Percentiles rank a stretch among this genome's conserved stretches.
Conservation (phyloP, 2,329 filamentous ascomycete genomes). For the Microsporum ferrugineum region DNA sequence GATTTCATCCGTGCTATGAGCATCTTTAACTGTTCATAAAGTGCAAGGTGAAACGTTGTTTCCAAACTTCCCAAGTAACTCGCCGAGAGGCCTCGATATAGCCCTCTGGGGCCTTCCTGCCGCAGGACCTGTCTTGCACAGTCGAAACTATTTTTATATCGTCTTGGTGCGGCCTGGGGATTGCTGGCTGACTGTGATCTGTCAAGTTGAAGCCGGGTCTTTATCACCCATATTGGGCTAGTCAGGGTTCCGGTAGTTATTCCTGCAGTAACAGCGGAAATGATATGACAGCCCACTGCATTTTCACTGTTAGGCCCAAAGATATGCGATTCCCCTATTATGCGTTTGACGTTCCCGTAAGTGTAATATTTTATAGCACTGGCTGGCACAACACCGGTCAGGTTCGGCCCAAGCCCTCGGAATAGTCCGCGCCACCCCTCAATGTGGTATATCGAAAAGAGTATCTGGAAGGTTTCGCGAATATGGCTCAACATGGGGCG, state of each 20-base stretch:
- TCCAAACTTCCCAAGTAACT: conserved; percentile 85
- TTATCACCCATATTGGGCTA: conserved; percentile 94
- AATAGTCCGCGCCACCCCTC: conserved; percentile 84
- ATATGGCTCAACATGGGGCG: conserved; percentile 45
- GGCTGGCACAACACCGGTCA: conserved; percentile 80
- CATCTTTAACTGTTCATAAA: conserved; percentile 86
- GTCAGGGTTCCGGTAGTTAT: conserved; percentile 81
- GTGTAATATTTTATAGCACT: conserved; percentile 88
- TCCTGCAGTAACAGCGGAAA: conserved; percentile 64
- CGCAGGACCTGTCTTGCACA: conserved; percentile 72
- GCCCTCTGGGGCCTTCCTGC: conserved; percentile 64
- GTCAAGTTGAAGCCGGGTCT: conserved; percentile 85
- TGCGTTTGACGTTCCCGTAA: conserved; percentile 80
- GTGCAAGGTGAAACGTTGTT: conserved; percentile 81
- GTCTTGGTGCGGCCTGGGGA: conserved; percentile 37
- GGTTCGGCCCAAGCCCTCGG: conserved; percentile 83
- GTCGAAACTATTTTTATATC: conserved; percentile 78
- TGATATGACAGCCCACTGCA: conserved; percentile 62
- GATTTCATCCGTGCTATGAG: conserved; percentile 53
- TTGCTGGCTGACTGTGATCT: conserved; percentile 58
- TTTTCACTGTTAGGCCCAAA: conserved; percentile 27
- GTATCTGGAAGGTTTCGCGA: conserved; percentile 73
- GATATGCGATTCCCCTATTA: conserved; percentile 26
- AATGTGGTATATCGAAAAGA: conserved; percentile 63
- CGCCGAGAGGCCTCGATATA: conserved; percentile 84